Conservation (phyloP, 345 rosid genomes). For the Citrus mangshanensis region DNA sequence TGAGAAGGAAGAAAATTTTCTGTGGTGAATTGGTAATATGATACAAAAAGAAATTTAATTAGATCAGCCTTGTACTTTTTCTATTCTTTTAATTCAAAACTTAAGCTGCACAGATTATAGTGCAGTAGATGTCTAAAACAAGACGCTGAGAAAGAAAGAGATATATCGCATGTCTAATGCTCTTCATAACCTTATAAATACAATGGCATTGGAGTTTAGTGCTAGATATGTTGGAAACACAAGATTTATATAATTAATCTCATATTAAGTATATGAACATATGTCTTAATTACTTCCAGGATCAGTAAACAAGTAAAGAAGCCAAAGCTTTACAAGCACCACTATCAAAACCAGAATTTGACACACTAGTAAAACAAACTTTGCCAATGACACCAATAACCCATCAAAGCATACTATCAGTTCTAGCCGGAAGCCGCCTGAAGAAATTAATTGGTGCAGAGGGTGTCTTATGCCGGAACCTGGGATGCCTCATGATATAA, state of each 20-base stretch:
- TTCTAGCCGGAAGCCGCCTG: slow-evolving; percentile 74
- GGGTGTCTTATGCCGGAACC: slow-evolving; percentile 68
- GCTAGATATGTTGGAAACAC: neutral
- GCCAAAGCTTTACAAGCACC: slow-evolving; percentile 19
- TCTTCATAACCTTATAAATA: neutral
- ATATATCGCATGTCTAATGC: neutral
- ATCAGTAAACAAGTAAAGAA: neutral
- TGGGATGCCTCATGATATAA: slow-evolving; percentile 85
- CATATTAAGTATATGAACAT: neutral
- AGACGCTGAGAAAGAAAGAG: neutral
- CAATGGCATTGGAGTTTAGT: neutral
- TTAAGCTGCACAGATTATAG: neutral
- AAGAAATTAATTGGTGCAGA: slow-evolving; percentile 71
- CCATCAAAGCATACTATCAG: slow-evolving; percentile 73
- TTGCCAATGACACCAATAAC: neutral
- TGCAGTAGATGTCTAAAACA: neutral
- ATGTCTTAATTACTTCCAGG: neutral
- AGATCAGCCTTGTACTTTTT: neutral
- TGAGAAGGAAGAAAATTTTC: neutral
- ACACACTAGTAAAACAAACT: slow-evolving; percentile 7
- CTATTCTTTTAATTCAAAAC: neutral
- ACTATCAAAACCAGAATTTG: slow-evolving; percentile 13
- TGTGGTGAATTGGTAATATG: neutral
- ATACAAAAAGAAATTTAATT: neutral
- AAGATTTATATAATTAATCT: neutral